phyloP scores from a whole-genome alignment of 139 green algal genomes.

The Spirogloea muscicola region DNA sequence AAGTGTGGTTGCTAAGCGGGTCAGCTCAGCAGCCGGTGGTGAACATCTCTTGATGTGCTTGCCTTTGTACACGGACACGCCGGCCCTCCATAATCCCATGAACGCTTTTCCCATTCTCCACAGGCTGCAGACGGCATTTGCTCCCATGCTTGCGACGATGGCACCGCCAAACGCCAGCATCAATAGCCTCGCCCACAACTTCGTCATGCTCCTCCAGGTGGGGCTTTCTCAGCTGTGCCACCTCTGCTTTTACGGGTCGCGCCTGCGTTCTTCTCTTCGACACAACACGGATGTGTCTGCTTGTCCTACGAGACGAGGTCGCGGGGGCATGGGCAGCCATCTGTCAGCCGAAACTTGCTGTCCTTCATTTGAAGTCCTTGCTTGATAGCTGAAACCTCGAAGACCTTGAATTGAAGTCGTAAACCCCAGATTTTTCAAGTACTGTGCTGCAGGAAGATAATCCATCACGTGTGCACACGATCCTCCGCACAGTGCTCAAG shows the following conservation, averaged over 20 bases:
- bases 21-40: too few species aligned
- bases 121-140: slow-evolving; percentile 30
- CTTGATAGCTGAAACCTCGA: not conserved
- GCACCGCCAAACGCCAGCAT: not conserved
- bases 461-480: slow-evolving; percentile 15
- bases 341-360: too few species aligned
- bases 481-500: not conserved
- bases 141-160: slow-evolving; percentile 4
- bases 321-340: not conserved
- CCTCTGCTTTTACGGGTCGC: too few species aligned
- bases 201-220: slow-evolving; percentile 26
- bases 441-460: slow-evolving; percentile 11
- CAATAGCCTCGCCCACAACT: slow-evolving; percentile 10
- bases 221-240: not conserved
- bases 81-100: too few species aligned
- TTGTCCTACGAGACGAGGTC: not conserved
- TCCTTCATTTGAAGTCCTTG: too few species aligned
- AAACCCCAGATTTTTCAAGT: not conserved
- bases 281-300: not conserved
- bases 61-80: too few species aligned
- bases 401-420: not conserved
- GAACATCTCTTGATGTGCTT: too few species aligned
- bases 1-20: not conserved
- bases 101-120: not conserved
- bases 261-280: too few species aligned